Percentiles rank a stretch among this genome's conserved stretches.
phyloP scores from a whole-genome alignment of 805 yeast genomes.

The Zygoascus flipseniorum region DNA sequence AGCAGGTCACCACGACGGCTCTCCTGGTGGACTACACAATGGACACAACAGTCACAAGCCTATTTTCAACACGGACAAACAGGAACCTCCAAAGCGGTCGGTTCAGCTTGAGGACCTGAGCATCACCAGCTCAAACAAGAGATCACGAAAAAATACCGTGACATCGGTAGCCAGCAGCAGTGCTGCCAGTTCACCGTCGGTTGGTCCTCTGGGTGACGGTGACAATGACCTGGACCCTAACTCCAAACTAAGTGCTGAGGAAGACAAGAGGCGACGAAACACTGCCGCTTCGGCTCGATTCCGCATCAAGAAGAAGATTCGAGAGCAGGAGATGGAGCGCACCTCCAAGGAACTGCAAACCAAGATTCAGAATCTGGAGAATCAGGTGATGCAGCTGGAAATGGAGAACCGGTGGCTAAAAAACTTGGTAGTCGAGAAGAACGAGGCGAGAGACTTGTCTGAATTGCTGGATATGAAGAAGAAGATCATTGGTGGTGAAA shows the following conservation, averaged over 20 bases:
- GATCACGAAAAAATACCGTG: slow-evolving; percentile 1
- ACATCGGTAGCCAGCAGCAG: not conserved
- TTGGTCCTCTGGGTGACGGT: not conserved
- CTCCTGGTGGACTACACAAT: not conserved
- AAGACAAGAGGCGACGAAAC: slow-evolving; percentile 75
- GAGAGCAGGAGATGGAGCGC: slow-evolving; percentile 85
- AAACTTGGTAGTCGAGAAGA: slow-evolving; percentile 73
- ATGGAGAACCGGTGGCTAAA: slow-evolving; percentile 87
- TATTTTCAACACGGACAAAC: not conserved
- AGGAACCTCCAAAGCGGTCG: not conserved
- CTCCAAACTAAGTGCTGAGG: slow-evolving; percentile 33
- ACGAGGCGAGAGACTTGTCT: slow-evolving; percentile 29
- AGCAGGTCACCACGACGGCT: not conserved
- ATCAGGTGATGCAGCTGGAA: slow-evolving; percentile 72
- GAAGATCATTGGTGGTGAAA: slow-evolving; percentile 12
- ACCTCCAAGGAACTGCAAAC: slow-evolving; percentile 66
- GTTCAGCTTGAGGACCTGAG: not conserved
- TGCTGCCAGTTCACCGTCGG: slow-evolving; percentile 6
- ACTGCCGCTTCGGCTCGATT: slow-evolving; percentile 94
- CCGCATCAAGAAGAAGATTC: slow-evolving; percentile 82
- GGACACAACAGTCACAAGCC: not conserved
- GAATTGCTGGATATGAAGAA: slow-evolving; percentile 21
- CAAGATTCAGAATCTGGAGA: slow-evolving; percentile 54
- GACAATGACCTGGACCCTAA: slow-evolving; percentile 14
- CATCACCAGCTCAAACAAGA: not conserved